These are phyloP conservation scores for Plasmodium knowlesi DNA, from an alignment of 169 alveolate genomes.

Conservation along the genomic window DNA sequence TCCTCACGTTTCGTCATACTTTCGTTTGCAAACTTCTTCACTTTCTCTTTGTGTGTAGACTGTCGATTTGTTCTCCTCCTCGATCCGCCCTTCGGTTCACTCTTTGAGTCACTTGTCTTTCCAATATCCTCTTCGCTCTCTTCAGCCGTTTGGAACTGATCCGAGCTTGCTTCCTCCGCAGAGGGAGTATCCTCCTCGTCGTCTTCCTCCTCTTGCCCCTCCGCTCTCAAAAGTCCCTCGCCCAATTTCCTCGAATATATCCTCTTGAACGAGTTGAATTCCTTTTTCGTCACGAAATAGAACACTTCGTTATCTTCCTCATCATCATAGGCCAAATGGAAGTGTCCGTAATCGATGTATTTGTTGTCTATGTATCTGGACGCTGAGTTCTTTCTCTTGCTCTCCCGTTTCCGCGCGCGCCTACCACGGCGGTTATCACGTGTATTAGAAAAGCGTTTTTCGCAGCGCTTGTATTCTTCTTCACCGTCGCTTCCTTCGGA, in stretches of 20 bases:
- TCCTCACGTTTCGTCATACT: background rate
- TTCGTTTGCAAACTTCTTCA: background rate
- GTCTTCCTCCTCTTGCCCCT: background rate
- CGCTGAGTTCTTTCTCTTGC: background rate
- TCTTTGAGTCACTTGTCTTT: background rate
- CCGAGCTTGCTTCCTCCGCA: background rate
- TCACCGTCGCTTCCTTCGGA: background rate
- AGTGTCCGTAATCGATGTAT: conserved; percentile 37
- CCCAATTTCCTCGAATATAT: background rate
- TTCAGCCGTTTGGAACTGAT: conserved; percentile 10
- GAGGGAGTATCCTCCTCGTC: background rate
- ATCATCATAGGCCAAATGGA: conserved; percentile 39
- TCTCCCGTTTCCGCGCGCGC: background rate
- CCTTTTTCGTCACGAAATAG: conserved; percentile 37
- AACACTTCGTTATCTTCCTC: conserved; percentile 18
- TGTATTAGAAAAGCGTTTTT: background rate
- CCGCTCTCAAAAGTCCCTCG: background rate
- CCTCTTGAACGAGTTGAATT: background rate
- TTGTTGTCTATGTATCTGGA: conserved; percentile 14
- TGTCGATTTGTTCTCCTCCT: background rate
- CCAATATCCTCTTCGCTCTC: background rate
- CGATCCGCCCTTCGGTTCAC: background rate
- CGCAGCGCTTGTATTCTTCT: background rate
- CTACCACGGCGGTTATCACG: background rate
- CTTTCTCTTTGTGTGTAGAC: background rate